Evolutionary conservation across 345 rosid species (phyloP), one percentile per base, ranked within the genome.

Genomic region (Populus euphratica): DNA sequence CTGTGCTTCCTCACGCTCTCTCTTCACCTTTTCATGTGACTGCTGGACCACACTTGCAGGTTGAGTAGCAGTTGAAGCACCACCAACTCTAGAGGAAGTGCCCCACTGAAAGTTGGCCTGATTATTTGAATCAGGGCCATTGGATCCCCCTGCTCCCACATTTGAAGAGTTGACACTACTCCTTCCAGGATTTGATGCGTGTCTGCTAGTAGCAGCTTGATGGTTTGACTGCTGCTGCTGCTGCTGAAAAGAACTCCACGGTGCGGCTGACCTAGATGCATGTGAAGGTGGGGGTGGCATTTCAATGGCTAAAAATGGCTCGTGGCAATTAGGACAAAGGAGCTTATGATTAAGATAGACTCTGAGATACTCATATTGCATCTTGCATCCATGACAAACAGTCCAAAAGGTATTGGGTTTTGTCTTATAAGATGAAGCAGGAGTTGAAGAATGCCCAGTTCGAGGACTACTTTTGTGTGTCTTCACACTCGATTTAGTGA

Each of bases 1-100:
- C 78, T 86, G 86, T 11, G 91, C 91, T 61, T 90, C 90, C 81
- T 88, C 88, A 1, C 91, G 92, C 59, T 89, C 91, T 85, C 86
- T 73, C 80, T 68, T 73, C 59, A 85, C 91, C 50, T 84, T 90
- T 83, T 89, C 91, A 66, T 90, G 84, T 56, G 88, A 87, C 75
- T 85, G 86, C 73, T 87, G 92, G 78, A 89, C 94, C 77, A 88
- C 83, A 69, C 61, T 84, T 36, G 89, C 90, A 71, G 94, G 90
- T 75, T 87, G 89, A 77, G 88, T 88, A 20, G 88, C 88, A 39
- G 80, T 50, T 75, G 87, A 59, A 38, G 87, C 61, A 73, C 85
- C 84, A 33, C 88, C 84, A 17, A 88, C 66, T 78, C 79, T 80
- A 36, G 91, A 86, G 82, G 86, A 91, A 64, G 85, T 76, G 80